phyloP scores from a whole-genome alignment of 2,329 filamentous ascomycete genomes.

The Geosmithia flava region DNA sequence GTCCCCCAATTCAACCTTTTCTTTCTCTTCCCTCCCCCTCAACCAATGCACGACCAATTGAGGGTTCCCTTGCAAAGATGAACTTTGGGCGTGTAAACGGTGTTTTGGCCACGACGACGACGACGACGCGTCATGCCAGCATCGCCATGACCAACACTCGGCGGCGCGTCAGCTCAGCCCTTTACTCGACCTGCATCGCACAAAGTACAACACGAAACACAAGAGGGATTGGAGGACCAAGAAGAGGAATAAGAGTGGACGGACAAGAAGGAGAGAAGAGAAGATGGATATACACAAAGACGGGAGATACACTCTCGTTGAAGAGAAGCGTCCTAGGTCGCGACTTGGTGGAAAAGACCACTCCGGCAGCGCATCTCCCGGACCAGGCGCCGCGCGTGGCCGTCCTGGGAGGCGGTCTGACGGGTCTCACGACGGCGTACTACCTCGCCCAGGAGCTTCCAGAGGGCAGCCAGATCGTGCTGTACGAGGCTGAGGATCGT shows the following conservation, averaged over 20 bases:
- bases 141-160: not conserved
- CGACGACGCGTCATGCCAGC: not conserved
- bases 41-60: not conserved
- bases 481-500: slow-evolving; percentile 62
- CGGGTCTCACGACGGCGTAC: slow-evolving; percentile 67
- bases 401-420: slow-evolving; percentile 71
- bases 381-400: slow-evolving; percentile 31
- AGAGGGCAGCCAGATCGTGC: slow-evolving; percentile 52
- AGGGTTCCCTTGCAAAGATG: not conserved
- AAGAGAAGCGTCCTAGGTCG: not conserved
- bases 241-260: too few species aligned
- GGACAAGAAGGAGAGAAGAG: not conserved
- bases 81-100: not conserved
- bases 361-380: not conserved
- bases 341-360: not conserved
- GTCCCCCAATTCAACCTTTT: too few species aligned
- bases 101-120: not conserved
- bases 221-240: too few species aligned
- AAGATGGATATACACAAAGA: not conserved
- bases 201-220: not conserved
- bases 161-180: not conserved
- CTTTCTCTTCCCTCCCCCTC: too few species aligned
- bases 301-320: not conserved
- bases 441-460: slow-evolving; percentile 61
- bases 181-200: not conserved